Evolutionary conservation across 371 early-diverging fungal genomes (phyloP).

Genomic region (Mortierella polycephala): DNA sequence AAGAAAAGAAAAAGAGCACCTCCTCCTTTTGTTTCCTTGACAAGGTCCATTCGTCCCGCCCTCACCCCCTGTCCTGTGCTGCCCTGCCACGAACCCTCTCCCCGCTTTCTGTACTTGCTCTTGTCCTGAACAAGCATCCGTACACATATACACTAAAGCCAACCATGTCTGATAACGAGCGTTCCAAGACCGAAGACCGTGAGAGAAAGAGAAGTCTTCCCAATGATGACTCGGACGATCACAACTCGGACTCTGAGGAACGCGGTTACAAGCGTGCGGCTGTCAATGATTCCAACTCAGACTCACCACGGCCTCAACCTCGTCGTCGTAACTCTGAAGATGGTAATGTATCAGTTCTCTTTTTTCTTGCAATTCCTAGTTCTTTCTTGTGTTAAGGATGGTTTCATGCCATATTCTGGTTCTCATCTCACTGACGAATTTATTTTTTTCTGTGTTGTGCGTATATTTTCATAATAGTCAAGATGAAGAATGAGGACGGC

Average conservation of each 20-base stretch:
- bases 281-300: constrained; percentile 20
- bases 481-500: constrained; percentile 10
- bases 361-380: background rate
- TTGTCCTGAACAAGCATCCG: too few relatives aligned
- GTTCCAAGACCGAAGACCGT: constrained; percentile 10
- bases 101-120: too few relatives aligned
- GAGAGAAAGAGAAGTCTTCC: constrained; percentile 31
- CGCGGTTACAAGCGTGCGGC: constrained; percentile 41
- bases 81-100: too few relatives aligned
- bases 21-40: too few relatives aligned
- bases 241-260: constrained; percentile 27
- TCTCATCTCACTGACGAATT: background rate
- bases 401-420: too few relatives aligned
- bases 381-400: background rate
- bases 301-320: constrained; percentile 24
- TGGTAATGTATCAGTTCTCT: constrained; percentile 7
- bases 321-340: constrained; percentile 30
- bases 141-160: background rate
- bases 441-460: background rate
- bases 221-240: constrained; percentile 31
- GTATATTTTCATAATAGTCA: constrained; percentile 7
- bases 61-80: too few relatives aligned
- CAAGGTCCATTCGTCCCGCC: too few relatives aligned
- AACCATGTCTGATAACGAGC: constrained; percentile 26
- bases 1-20: too few relatives aligned